Base-by-base conservation (phyloP, 2,329 filamentous ascomycete genomes). In the Neospermospora avenae region DNA sequence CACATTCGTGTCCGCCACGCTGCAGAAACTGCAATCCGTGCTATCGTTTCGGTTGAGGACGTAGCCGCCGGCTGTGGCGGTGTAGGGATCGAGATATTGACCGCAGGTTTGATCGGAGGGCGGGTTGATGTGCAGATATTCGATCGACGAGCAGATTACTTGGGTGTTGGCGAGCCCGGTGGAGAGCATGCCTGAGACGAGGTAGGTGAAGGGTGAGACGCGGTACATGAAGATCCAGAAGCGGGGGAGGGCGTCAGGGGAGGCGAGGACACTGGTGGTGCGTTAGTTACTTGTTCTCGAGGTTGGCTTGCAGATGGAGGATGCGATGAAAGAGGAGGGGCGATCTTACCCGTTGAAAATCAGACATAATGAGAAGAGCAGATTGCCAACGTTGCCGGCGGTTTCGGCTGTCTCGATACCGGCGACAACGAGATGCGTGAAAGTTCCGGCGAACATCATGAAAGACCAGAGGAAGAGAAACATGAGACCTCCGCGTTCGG, bases 211-310 rank as follows among this genome's bases (percentile, higher is more conserved):
- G 0, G 92, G 91, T 0, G 87, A 91, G 55, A 92, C 77, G 46
- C 89, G 84, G 75, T 93, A 95, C 87, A 92, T 90, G 79, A 91
- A 92, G 68, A 89, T 87, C 89, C 90, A 93, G 80, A 93, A 93
- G 3, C 84, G 77, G 0, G 90, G 89, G 37, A 95, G 80, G 1
- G 75, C 72, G 3, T 76, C 73, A 1, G 88, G 87, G 13, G 77
- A 77, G 24, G 86, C 86, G 66, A 96, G 82, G 53, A 95, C 87
- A 80, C 88, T 67, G 5, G 18, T 3, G 16, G 45, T 39, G 42
- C 63, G 18, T 62, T 52, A 51, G 14, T 34, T 31, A 10, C 6
- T 16, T 13, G 18, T 20, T 13, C 39, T n/a, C 28, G 28, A 31
- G 28, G 28, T 31, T 2, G 28, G 28, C 28, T 31, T 31, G 8